A percentile compares a stretch with the other conserved stretches of the same genome.
phyloP scores from a whole-genome alignment of 768 basidiomycete genomes.

The Amanita muscaria region DNA sequence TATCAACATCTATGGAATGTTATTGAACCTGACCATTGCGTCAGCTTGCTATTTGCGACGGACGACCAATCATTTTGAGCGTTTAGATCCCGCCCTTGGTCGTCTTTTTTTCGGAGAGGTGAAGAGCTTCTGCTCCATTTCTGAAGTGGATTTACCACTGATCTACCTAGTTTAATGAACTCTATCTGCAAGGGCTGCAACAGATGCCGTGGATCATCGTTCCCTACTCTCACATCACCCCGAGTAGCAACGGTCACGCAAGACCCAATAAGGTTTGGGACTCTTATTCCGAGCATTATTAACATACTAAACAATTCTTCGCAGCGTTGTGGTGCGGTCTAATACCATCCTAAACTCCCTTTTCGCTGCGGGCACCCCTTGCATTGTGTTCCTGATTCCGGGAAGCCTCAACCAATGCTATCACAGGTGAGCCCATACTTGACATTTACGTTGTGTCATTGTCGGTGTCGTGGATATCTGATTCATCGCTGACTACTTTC shows the following conservation, averaged over 20 bases:
- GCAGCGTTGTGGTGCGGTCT: constrained; percentile 72
- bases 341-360: constrained; percentile 81
- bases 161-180: too few species aligned
- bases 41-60: constrained; percentile 79
- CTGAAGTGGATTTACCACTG: too few species aligned
- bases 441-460: constrained; percentile 90
- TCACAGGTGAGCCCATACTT: constrained; percentile 82
- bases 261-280: constrained; percentile 69
- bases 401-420: constrained; percentile 80
- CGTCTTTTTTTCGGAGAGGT: too few species aligned
- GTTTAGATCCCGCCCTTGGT: constrained; percentile 81
- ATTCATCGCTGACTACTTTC: constrained; percentile 74
- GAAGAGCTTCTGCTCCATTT: too few species aligned
- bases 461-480: constrained; percentile 81
- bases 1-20: constrained; percentile 1
- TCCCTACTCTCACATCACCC: constrained; percentile 72
- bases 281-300: not conserved
- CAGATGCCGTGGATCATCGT: too few species aligned
- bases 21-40: constrained; percentile 12
- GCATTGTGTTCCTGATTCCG: constrained; percentile 78
- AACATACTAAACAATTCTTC: too few species aligned
- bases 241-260: constrained; percentile 84
- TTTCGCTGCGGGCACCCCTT: constrained; percentile 85
- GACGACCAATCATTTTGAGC: constrained; percentile 92
- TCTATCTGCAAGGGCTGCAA: too few species aligned